Base-by-base conservation (phyloP, 106 monocot species). In the Phalaenopsis equestris region DNA sequence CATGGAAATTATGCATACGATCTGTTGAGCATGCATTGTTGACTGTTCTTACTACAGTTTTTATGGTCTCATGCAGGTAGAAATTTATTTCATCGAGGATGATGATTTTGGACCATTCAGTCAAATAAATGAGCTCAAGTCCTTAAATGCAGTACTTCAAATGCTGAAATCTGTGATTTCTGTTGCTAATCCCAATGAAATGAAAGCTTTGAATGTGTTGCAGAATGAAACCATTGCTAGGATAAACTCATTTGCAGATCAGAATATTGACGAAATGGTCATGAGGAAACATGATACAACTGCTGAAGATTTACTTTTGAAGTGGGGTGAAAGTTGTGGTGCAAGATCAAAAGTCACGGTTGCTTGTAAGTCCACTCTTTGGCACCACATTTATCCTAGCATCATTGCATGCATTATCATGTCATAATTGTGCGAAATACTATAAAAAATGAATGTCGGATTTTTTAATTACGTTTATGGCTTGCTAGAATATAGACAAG, bases 101-200 rank as follows among this genome's bases (percentile, higher is more conserved):
- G 89, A 82, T 80, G 85, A 89, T 82, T 68, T 73, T 80, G 92
- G 94, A 30, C 90, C 91, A 2, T 92, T 93, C 72, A 89, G 86
- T 83, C 84, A 85, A 14, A 90, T 91, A 84, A 94, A 94, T 75
- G 94, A 99, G 86, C 86, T 99, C n/a, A 88, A 89, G 75, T 91
- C 92, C 56, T 92, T 94, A 45, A 89, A 93, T 79, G 83, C 77
- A 24, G 23, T 94, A 23, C 88, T 94, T 39, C 65, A 38, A 75
- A 68, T 80, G 0, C 76, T 92, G 77, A 83, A 84, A 10, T 80
- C 77, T 42, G 75, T 81, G 55, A 43, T 82, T 10, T 58, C 67
- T 30, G 7, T 42, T 79, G 80, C 72, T 76, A 84, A 76, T 61
- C 47, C 19, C 72, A 67, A 68, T 15, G 81, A 52, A 56, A 65